Conservation (phyloP, 768 basidiomycete genomes). For the Punctularia strigosozonata region DNA sequence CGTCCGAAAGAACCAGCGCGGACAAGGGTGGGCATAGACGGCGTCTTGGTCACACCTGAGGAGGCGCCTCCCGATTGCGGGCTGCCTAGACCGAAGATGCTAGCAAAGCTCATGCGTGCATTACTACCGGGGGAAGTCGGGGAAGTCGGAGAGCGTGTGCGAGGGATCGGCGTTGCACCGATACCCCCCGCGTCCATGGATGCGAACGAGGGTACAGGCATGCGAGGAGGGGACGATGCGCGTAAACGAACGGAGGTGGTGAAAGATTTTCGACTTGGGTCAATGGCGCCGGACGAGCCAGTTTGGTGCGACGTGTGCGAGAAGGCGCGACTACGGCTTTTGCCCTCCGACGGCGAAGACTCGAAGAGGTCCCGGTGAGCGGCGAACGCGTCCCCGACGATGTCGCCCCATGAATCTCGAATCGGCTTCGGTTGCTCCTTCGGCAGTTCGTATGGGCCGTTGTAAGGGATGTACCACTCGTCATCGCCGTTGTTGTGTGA, state of each 20-base stretch:
- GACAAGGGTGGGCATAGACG: slow-evolving; percentile 5
- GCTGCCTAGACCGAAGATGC: slow-evolving; percentile 37
- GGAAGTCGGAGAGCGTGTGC: slow-evolving; percentile 18
- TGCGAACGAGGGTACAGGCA: slow-evolving; percentile 28
- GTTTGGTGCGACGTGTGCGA: slow-evolving; percentile 33
- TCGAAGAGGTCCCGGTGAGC: slow-evolving; percentile 17
- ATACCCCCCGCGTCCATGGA: slow-evolving; percentile 45
- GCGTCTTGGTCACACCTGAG: slow-evolving; percentile 7
- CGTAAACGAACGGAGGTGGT: slow-evolving; percentile 18
- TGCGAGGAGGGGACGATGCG: slow-evolving; percentile 16
- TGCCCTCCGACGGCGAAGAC: too few species aligned
- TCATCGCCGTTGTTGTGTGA: slow-evolving; percentile 19
- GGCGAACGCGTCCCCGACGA: slow-evolving; percentile 18
- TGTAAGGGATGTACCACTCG: slow-evolving; percentile 57
- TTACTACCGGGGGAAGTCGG: slow-evolving; percentile 8
- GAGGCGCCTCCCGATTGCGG: slow-evolving; percentile 14
- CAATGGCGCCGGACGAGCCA: slow-evolving; percentile 25
- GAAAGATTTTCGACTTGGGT: slow-evolving; percentile 19
- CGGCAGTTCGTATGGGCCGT: slow-evolving; percentile 44
- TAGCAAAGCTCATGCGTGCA: slow-evolving; percentile 40
- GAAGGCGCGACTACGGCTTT: slow-evolving; percentile 16
- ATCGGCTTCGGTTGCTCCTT: slow-evolving; percentile 14
- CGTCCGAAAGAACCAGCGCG: too few species aligned
- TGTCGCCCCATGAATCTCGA: slow-evolving; percentile 34
- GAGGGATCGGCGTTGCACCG: slow-evolving; percentile 45